phyloP scores from a whole-genome alignment of 2,329 filamentous ascomycete species.

The Lasiodiplodia sp. region DNA sequence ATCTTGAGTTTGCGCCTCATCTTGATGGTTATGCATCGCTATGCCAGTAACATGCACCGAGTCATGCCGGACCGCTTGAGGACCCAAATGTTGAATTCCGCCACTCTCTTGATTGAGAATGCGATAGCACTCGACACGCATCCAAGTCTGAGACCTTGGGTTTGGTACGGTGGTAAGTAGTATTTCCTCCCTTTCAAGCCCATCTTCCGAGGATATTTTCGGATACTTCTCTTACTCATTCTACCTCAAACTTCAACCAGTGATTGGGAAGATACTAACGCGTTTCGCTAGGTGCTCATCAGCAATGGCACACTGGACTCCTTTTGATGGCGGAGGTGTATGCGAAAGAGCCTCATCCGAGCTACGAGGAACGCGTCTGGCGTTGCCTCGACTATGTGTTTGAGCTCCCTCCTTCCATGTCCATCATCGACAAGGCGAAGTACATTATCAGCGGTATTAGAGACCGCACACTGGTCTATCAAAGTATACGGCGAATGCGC shows the following conservation, averaged over 20 bases:
- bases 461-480: slow-evolving; percentile 66
- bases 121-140: slow-evolving; percentile 62
- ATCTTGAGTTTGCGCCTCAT: slow-evolving; percentile 69
- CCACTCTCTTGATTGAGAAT: slow-evolving; percentile 61
- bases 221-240: too few species aligned
- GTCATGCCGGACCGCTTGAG: slow-evolving; percentile 68
- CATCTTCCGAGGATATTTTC: neutral
- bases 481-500: slow-evolving; percentile 64
- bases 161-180: slow-evolving; percentile 65
- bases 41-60: slow-evolving; percentile 59
- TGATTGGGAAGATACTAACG: neutral
- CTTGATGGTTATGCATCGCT: slow-evolving; percentile 73
- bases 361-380: slow-evolving; percentile 72
- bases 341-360: slow-evolving; percentile 61
- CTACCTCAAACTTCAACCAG: neutral
- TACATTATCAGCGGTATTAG: slow-evolving; percentile 69
- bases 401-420: slow-evolving; percentile 61
- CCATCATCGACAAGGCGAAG: slow-evolving; percentile 65
- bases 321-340: slow-evolving; percentile 73
- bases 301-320: slow-evolving; percentile 75
- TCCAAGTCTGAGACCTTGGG: slow-evolving; percentile 64
- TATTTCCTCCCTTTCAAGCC: slow-evolving; percentile 20
- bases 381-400: slow-evolving; percentile 76
- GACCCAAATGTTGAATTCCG: slow-evolving; percentile 69
- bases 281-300: slow-evolving; percentile 63